Evolutionary conservation across 495 filamentous ascomycete species (phyloP).

Genomic region (Aspergillus coremiiformis): DNA sequence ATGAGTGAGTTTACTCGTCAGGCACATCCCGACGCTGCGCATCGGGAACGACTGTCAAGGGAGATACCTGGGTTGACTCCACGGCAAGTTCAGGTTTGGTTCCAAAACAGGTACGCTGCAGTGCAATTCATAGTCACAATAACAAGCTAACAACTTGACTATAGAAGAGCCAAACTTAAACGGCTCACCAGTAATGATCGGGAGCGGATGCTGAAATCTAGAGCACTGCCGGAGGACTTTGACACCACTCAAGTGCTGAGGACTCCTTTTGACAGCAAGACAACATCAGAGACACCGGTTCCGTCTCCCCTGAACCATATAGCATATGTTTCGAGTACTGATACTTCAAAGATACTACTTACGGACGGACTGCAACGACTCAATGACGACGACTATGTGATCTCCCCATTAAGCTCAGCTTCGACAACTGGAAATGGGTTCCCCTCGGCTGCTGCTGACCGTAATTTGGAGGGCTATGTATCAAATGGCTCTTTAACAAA

Average conservation of each 20-base stretch:
- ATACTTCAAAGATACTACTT: slow-evolving; percentile 25
- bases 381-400: slow-evolving; percentile 38
- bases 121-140: neutral
- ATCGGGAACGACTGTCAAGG: slow-evolving; percentile 79
- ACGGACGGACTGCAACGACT: slow-evolving; percentile 32
- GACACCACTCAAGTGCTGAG: slow-evolving; percentile 86
- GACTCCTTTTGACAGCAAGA: slow-evolving; percentile 50
- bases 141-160: slow-evolving; percentile 14
- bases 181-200: slow-evolving; percentile 87
- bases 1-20: slow-evolving; percentile 98
- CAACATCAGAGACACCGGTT: slow-evolving; percentile 26
- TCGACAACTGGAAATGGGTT: slow-evolving; percentile 38
- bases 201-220: slow-evolving; percentile 88
- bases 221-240: slow-evolving; percentile 86
- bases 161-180: slow-evolving; percentile 90
- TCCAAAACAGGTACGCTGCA: slow-evolving; percentile 80
- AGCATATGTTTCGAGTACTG: slow-evolving; percentile 15
- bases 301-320: slow-evolving; percentile 23
- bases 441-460: slow-evolving; percentile 25
- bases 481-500: slow-evolving; percentile 22
- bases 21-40: slow-evolving; percentile 88
- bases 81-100: slow-evolving; percentile 97
- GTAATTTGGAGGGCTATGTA: slow-evolving; percentile 23
- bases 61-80: slow-evolving; percentile 93
- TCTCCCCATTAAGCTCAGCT: slow-evolving; percentile 39